Evolutionary conservation across 805 yeast genomes (phyloP).

Genomic region (Saccharomycopsis vini): DNA sequence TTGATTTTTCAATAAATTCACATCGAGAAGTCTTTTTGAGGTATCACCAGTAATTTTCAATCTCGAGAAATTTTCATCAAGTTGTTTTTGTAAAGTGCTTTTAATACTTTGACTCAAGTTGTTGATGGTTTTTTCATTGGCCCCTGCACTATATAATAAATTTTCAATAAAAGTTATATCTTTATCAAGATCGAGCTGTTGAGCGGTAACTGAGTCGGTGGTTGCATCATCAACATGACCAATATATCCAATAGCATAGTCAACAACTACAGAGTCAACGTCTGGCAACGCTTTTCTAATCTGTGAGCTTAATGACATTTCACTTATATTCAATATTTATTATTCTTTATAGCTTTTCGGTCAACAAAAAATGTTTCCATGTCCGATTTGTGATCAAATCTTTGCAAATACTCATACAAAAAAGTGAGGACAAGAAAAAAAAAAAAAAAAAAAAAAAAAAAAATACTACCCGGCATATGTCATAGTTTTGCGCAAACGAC

Average conservation of each 20-base stretch:
- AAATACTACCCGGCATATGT: too few species aligned
- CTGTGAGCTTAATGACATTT: slow-evolving; percentile 28
- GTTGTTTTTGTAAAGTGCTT: slow-evolving; percentile 42
- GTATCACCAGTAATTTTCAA: slow-evolving; percentile 77
- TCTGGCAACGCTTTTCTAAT: slow-evolving; percentile 82
- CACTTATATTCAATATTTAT: neutral
- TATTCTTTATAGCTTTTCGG: too few species aligned
- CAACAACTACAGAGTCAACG: slow-evolving; percentile 76
- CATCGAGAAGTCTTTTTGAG: slow-evolving; percentile 75
- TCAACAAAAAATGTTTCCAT: too few species aligned
- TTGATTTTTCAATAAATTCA: slow-evolving; percentile 59
- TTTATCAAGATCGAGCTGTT: slow-evolving; percentile 51
- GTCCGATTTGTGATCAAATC: too few species aligned
- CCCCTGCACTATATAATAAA: slow-evolving; percentile 78
- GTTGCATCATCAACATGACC: slow-evolving; percentile 72
- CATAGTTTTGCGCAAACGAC: too few species aligned
- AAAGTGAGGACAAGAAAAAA: too few species aligned
- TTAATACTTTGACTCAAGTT: slow-evolving; percentile 37
- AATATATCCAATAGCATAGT: slow-evolving; percentile 87
- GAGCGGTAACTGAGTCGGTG: slow-evolving; percentile 73
- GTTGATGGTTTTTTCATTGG: slow-evolving; percentile 46
- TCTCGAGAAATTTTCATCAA: slow-evolving; percentile 61
- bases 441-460: too few species aligned
- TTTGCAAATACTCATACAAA: too few species aligned
- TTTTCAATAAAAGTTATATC: slow-evolving; percentile 64